phyloP scores from a whole-genome alignment of 2,329 filamentous ascomycete species.

The Penicillium sp. region DNA sequence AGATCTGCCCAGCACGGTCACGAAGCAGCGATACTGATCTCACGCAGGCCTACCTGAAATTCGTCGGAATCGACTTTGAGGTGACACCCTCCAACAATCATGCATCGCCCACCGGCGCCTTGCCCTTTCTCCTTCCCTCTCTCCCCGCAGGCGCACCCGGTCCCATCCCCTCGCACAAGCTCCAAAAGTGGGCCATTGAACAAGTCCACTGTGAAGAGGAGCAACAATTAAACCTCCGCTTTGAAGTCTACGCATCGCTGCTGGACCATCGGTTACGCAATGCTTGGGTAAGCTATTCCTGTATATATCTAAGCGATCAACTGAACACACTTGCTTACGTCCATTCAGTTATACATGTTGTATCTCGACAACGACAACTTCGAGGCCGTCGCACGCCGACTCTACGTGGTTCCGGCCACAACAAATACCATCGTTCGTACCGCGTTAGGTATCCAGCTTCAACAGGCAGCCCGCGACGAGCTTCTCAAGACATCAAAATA shows the following conservation, averaged over 20 bases:
- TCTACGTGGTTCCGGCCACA: conserved; percentile 68
- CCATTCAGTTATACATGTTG: conserved; percentile 66
- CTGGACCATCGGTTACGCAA: conserved; percentile 74
- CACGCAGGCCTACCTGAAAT: conserved; percentile 73
- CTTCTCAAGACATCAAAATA: conserved; percentile 61
- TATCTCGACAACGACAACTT: conserved; percentile 73
- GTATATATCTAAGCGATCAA: conserved; percentile 17
- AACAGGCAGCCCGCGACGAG: conserved; percentile 69
- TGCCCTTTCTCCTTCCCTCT: conserved; percentile 77
- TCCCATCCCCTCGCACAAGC: conserved; percentile 61
- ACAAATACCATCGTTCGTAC: conserved; percentile 61
- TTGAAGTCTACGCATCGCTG: conserved; percentile 75
- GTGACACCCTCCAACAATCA: conserved; percentile 80
- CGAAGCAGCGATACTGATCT: conserved; percentile 9
- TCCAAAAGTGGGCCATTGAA: conserved; percentile 67
- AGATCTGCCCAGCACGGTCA: background rate
- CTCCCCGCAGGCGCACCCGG: conserved; percentile 39
- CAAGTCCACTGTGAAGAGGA: conserved; percentile 46
- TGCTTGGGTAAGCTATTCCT: conserved; percentile 65
- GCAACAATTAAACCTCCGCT: conserved; percentile 54
- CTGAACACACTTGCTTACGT: conserved; percentile 1
- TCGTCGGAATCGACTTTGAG: conserved; percentile 66
- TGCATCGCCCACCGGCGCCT: conserved; percentile 80
- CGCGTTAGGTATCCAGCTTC: conserved; percentile 65
- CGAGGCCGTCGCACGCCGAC: conserved; percentile 59